Percentiles rank a stretch among this genome's conserved stretches.
Evolutionary conservation across 441 rosid species (phyloP).

Genomic region (Brassica balearica): DNA sequence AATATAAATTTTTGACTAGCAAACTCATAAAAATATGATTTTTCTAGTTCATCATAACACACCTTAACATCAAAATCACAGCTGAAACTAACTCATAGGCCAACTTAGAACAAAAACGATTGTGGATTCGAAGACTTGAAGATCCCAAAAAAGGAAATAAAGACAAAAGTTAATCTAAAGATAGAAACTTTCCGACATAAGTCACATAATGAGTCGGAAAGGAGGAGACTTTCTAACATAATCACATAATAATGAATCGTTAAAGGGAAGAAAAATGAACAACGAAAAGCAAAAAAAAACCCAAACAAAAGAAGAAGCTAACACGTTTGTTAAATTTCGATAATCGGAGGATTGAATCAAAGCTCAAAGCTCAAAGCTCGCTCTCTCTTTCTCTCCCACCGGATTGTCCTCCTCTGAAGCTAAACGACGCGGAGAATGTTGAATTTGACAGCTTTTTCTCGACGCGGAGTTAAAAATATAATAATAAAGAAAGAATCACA

Average conservation of each 20-base stretch:
- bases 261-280: not conserved
- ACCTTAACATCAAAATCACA: not conserved
- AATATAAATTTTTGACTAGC: too few species aligned
- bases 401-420: conserved; percentile 24
- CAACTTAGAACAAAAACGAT: not conserved
- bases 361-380: conserved; percentile 23
- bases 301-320: conserved; percentile 20
- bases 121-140: not conserved
- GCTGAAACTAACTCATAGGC: not conserved
- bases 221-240: not conserved
- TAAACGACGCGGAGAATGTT: conserved; percentile 36
- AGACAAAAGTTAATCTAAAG: not conserved
- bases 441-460: conserved; percentile 40
- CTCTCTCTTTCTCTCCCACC: conserved; percentile 13
- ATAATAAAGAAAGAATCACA: not conserved
- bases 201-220: too few species aligned
- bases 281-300: too few species aligned
- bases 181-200: not conserved
- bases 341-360: conserved; percentile 20
- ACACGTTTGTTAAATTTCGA: conserved; percentile 25
- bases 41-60: too few species aligned
- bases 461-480: conserved; percentile 34
- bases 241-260: not conserved
- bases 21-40: too few species aligned
- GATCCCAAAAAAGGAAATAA: conserved; percentile 3